Percentiles rank a stretch among this genome's conserved stretches.
These are phyloP conservation scores for Saccharomycopsis oosterbeekiorum DNA, from an alignment of 805 yeast species.

Conservation along the genomic window DNA sequence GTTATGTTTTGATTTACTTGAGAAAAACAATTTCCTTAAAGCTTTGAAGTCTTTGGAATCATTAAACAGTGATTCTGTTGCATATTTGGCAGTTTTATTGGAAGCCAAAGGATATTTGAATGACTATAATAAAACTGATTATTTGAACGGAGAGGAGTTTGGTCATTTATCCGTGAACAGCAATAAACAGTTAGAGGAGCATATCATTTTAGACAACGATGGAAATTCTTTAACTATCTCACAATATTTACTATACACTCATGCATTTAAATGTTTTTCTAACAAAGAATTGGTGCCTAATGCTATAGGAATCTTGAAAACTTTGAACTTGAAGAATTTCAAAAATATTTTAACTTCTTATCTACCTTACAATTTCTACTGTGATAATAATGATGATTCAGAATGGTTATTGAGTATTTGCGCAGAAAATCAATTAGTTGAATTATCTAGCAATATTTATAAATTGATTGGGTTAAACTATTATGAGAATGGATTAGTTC, in stretches of 20 bases:
- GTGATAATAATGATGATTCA: conserved; percentile 60
- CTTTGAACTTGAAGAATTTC: conserved; percentile 36
- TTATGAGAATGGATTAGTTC: conserved; percentile 43
- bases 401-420: conserved; percentile 73
- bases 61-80: conserved; percentile 53
- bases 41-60: conserved; percentile 50
- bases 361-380: conserved; percentile 47
- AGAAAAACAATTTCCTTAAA: conserved; percentile 41
- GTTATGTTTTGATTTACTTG: conserved; percentile 45
- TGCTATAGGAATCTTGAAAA: conserved; percentile 54
- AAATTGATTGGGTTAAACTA: conserved; percentile 39
- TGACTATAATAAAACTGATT: conserved; percentile 23
- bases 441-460: conserved; percentile 47
- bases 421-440: conserved; percentile 52
- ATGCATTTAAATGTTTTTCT: conserved; percentile 45
- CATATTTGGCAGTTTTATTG: conserved; percentile 49
- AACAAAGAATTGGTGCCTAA: conserved; percentile 49
- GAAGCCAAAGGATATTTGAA: conserved; percentile 55
- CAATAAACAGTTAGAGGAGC: neutral
- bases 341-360: conserved; percentile 42
- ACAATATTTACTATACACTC: conserved; percentile 44
- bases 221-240: conserved; percentile 27
- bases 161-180: neutral
- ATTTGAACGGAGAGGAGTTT: neutral
- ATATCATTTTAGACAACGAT: neutral